Percentiles rank a stretch among this genome's conserved stretches.
Conservation (phyloP, 345 rosid genomes). For the Carallia pectinifolia region DNA sequence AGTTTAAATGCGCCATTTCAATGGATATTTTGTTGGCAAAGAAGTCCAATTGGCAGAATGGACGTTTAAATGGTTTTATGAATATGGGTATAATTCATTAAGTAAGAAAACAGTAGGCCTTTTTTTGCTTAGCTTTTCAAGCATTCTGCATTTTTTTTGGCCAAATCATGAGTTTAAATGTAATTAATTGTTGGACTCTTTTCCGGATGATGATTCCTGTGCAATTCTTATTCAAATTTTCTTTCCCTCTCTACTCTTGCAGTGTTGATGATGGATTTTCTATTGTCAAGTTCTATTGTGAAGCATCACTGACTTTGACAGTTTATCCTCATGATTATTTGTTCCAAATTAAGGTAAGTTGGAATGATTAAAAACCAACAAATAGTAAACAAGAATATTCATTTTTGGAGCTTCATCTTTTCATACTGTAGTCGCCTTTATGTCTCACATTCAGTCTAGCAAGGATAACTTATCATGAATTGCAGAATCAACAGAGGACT, state of each 20-base stretch:
- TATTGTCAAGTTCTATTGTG: constrained; percentile 28
- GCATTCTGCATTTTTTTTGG: too few relatives aligned
- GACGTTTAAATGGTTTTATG: too few relatives aligned
- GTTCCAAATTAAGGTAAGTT: constrained; percentile 34
- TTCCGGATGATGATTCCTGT: neutral
- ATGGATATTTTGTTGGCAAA: too few relatives aligned
- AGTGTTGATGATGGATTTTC: constrained; percentile 40
- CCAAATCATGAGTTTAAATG: too few relatives aligned
- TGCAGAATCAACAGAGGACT: too few relatives aligned
- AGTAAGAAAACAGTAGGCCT: too few relatives aligned
- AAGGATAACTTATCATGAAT: too few relatives aligned
- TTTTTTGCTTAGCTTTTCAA: too few relatives aligned
- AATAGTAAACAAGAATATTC: neutral
- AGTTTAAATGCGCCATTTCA: too few relatives aligned
- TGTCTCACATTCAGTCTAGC: neutral
- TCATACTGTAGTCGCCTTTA: neutral
- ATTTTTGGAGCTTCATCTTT: neutral
- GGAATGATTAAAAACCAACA: neutral
- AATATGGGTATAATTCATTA: too few relatives aligned
- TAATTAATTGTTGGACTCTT: neutral
- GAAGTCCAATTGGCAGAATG: too few relatives aligned
- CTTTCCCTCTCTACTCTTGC: constrained; percentile 13
- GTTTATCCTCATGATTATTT: constrained; percentile 40
- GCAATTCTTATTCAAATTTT: neutral
- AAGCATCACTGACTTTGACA: constrained; percentile 28